A percentile compares a stretch with the other conserved stretches of the same genome.
Conservation (phyloP, 768 basidiomycete genomes). For the Suillus subalutaceus region DNA sequence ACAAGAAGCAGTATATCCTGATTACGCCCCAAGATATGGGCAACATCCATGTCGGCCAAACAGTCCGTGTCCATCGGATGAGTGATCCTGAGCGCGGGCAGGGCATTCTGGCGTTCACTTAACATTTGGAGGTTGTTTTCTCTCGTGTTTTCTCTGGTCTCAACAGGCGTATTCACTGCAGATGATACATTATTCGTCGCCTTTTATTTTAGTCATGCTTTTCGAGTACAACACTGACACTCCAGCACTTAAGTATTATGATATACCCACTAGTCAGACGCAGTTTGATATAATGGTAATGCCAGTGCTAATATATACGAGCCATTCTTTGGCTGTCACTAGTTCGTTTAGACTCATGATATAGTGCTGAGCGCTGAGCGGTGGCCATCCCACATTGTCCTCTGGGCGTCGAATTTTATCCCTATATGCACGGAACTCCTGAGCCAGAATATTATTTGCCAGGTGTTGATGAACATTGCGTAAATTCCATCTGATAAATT, state of each 20-base stretch:
- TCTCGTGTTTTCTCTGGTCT: background rate
- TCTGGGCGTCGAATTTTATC: background rate
- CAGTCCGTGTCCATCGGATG: conserved; percentile 79
- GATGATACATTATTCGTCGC: conserved; percentile 1
- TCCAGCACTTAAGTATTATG: background rate
- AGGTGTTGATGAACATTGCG: background rate
- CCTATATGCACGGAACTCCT: background rate
- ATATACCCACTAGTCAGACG: background rate
- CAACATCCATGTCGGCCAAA: conserved; percentile 64
- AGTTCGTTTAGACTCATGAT: background rate
- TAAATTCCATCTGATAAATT: background rate
- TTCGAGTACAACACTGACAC: background rate
- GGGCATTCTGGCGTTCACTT: conserved; percentile 41
- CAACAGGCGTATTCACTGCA: background rate
- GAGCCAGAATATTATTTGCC: background rate
- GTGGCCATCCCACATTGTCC: background rate
- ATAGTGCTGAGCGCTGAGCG: background rate
- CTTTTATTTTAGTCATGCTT: background rate
- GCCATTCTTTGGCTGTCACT: background rate
- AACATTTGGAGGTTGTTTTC: background rate
- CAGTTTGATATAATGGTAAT: background rate
- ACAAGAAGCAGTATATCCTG: conserved; percentile 91
- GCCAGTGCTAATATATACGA: background rate
- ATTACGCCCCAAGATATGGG: conserved; percentile 97
- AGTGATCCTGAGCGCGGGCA: conserved; percentile 76